Conservation (phyloP, 139 green algal genomes). For the Klebsormidium nitens region DNA sequence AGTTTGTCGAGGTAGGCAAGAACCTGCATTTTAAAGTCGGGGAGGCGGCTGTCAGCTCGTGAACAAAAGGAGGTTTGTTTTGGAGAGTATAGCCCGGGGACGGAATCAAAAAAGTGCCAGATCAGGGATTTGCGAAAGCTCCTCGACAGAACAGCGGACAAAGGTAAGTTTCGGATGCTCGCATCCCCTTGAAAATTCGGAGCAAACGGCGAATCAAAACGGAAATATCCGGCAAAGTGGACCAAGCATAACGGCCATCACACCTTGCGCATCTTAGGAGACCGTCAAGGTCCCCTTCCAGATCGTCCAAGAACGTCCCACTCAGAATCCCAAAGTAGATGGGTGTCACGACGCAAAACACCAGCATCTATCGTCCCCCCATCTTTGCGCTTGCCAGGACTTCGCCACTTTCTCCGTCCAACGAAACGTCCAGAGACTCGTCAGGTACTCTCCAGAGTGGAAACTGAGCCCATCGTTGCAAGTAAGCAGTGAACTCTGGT, state of each 20-base stretch:
- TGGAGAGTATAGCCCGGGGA: not conserved
- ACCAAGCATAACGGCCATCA: too few relatives aligned
- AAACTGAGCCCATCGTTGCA: not conserved
- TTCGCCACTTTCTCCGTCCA: not conserved
- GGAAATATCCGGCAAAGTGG: too few relatives aligned
- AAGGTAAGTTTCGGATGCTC: not conserved
- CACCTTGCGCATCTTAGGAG: too few relatives aligned
- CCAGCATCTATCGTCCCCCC: too few relatives aligned
- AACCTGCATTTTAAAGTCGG: constrained; percentile 32
- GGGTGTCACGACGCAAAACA: too few relatives aligned
- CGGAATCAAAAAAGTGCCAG: not conserved
- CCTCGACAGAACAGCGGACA: not conserved
- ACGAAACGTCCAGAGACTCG: not conserved
- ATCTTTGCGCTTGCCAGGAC: not conserved
- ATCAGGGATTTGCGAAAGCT: not conserved
- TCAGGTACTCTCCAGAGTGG: not conserved
- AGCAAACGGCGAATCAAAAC: too few relatives aligned
- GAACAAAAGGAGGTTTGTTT: too few relatives aligned
- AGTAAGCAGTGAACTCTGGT: not conserved
- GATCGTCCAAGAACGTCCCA: too few relatives aligned
- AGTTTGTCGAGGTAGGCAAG: constrained; percentile 69
- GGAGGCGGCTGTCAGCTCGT: not conserved
- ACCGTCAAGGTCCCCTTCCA: too few relatives aligned
- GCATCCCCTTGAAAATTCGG: not conserved
- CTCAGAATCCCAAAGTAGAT: too few relatives aligned